A percentile compares a stretch with the other conserved stretches of the same genome.
These are phyloP conservation scores for Pseudevernia furfuracea DNA, from an alignment of 495 filamentous ascomycete species.

Conservation along the genomic window DNA sequence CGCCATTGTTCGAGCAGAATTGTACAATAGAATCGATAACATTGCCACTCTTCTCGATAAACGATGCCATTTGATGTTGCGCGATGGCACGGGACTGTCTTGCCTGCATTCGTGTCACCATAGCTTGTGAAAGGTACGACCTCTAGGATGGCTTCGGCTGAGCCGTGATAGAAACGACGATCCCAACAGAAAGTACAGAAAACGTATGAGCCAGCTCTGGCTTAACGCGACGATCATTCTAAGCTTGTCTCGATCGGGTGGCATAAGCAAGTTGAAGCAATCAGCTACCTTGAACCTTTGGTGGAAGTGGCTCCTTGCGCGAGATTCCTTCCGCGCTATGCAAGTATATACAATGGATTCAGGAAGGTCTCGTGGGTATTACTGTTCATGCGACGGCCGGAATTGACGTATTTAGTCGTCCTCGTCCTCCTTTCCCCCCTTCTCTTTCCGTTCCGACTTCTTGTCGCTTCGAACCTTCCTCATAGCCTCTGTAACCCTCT, in stretches of 20 bases:
- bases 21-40: background rate
- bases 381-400: background rate
- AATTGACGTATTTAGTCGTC: conserved; percentile 17
- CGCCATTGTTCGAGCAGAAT: background rate
- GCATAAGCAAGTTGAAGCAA: background rate
- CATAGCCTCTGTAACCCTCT: conserved; percentile 62
- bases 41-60: background rate
- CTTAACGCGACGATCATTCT: background rate
- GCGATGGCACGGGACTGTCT: conserved; percentile 15
- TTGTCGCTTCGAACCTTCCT: conserved; percentile 52
- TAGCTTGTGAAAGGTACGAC: background rate
- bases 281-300: background rate
- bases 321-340: background rate
- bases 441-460: conserved; percentile 39
- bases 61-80: background rate
- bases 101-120: background rate
- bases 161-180: background rate
- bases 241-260: background rate
- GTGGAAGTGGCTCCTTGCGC: background rate
- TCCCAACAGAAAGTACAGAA: background rate
- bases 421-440: conserved; percentile 38
- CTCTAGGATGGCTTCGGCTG: background rate
- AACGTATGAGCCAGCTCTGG: background rate
- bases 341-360: background rate
- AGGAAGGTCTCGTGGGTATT: background rate